A percentile compares a stretch with the other conserved stretches of the same genome.
Evolutionary conservation across 352 stramenopile genomes (phyloP).

Genomic region (Globisporangium orthogonon): DNA sequence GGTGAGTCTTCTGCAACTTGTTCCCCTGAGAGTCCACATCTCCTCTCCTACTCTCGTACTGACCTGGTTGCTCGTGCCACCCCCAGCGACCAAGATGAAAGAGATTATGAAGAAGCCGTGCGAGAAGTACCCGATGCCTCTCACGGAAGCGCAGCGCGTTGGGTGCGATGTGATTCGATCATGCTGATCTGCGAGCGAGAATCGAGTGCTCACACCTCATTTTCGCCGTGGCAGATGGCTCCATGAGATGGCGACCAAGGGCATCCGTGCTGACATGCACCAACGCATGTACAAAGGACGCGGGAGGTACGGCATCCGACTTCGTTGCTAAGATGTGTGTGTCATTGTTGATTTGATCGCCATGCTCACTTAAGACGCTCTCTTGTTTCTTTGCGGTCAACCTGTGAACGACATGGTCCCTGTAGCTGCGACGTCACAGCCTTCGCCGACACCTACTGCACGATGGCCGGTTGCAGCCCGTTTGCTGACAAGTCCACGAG

Average conservation of each 20-base stretch:
- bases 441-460: conserved; percentile 82
- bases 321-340: too few relatives aligned
- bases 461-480: conserved; percentile 78
- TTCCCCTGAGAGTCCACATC: background rate
- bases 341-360: background rate
- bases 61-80: background rate
- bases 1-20: conserved; percentile 14
- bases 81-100: conserved; percentile 46
- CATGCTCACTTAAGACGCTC: background rate
- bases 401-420: background rate
- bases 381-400: conserved; percentile 3
- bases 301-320: conserved; percentile 35
- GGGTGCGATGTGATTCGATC: conserved; percentile 21
- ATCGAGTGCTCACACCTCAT: background rate
- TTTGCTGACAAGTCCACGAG: conserved; percentile 83
- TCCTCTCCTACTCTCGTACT: background rate
- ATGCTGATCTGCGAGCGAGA: background rate
- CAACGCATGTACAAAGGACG: conserved; percentile 79
- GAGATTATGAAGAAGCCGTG: conserved; percentile 59
- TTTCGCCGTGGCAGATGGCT: conserved; percentile 35
- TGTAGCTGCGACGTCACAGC: conserved; percentile 74
- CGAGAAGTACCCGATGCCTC: conserved; percentile 53
- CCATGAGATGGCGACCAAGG: conserved; percentile 59
- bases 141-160: conserved; percentile 72
- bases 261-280: conserved; percentile 67